A percentile compares a stretch with the other conserved stretches of the same genome.
These are phyloP conservation scores for Neurospora africana DNA, from an alignment of 495 filamentous ascomycete genomes.

Conservation along the genomic window DNA sequence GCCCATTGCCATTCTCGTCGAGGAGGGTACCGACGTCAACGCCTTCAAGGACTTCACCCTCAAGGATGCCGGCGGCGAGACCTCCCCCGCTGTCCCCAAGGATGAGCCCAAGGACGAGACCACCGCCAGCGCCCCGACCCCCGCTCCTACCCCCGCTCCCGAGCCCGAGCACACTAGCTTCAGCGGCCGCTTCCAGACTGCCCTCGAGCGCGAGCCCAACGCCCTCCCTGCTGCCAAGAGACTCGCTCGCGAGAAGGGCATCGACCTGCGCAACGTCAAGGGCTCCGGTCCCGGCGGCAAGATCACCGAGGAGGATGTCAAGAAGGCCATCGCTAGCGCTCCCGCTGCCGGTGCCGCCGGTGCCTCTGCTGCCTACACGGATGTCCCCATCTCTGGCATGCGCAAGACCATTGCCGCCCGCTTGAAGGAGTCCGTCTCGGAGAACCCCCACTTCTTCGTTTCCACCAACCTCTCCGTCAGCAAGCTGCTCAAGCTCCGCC, in stretches of 20 bases:
- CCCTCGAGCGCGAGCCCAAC: conserved; percentile 67
- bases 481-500: conserved; percentile 92
- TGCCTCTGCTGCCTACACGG: conserved; percentile 61
- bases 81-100: conserved; percentile 39
- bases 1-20: conserved; percentile 94
- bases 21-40: conserved; percentile 74
- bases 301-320: conserved; percentile 85
- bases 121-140: conserved; percentile 45
- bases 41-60: conserved; percentile 82
- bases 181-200: conserved; percentile 68
- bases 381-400: conserved; percentile 81
- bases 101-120: conserved; percentile 46
- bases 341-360: conserved; percentile 32
- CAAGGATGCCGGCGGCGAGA: conserved; percentile 82
- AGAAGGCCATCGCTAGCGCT: conserved; percentile 50
- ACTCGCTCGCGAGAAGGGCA: conserved; percentile 76
- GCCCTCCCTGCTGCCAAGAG: conserved; percentile 66
- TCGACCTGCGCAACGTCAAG: conserved; percentile 69
- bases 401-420: conserved; percentile 94
- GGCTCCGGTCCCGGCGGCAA: conserved; percentile 78
- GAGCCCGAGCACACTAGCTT: conserved; percentile 64
- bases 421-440: conserved; percentile 74
- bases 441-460: conserved; percentile 99
- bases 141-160: conserved; percentile 47
- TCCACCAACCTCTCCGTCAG: conserved; percentile 73